Conservation (phyloP, 495 filamentous ascomycete genomes). For the Tuber indicum region DNA sequence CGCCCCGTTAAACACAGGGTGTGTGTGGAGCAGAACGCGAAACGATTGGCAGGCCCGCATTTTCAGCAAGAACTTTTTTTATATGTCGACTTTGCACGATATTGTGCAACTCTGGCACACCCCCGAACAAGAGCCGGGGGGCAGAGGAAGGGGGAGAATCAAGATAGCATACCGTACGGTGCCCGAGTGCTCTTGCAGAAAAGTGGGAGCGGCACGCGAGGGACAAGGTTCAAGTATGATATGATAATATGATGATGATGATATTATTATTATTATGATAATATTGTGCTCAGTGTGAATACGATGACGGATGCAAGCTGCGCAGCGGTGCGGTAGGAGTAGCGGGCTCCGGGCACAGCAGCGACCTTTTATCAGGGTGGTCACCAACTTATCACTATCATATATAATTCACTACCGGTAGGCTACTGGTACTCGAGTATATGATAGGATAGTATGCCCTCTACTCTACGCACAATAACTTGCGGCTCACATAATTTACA, state of each 20-base stretch:
- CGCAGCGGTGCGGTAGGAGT: neutral
- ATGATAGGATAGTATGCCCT: too few relatives aligned
- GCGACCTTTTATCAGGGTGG: neutral
- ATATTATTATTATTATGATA: too few relatives aligned
- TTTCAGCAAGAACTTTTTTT: slow-evolving; percentile 16
- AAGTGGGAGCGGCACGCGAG: neutral
- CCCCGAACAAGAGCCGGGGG: neutral
- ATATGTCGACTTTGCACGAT: neutral
- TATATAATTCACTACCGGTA: too few relatives aligned
- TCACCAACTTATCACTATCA: neutral
- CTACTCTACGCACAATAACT: neutral
- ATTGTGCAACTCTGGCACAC: neutral
- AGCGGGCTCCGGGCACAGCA: neutral
- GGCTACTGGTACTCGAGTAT: too few relatives aligned
- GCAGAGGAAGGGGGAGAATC: neutral
- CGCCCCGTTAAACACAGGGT: slow-evolving; percentile 15
- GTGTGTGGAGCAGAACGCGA: slow-evolving; percentile 17
- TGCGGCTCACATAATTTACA: neutral
- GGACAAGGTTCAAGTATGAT: neutral
- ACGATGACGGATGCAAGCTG: neutral
- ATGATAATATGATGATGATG: too few relatives aligned
- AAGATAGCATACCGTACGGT: neutral
- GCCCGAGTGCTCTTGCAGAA: neutral
- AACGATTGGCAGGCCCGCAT: slow-evolving; percentile 31
- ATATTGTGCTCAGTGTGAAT: neutral